Conservation (phyloP, 306 rosid genomes). For the Rosa chinensis region DNA sequence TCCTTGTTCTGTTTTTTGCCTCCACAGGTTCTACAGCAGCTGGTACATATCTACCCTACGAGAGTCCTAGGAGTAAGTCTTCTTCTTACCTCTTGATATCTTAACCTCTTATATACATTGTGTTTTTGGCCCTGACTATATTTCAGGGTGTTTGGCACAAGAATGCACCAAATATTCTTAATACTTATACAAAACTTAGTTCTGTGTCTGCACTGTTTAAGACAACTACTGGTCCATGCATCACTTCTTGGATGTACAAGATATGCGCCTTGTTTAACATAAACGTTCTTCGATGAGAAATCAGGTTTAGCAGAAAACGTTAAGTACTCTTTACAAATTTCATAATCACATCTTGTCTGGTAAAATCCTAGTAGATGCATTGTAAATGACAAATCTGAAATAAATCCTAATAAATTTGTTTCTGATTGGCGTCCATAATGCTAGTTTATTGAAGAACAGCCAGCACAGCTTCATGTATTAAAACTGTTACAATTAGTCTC, state of each 20-base stretch:
- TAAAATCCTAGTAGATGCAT: constrained; percentile 7
- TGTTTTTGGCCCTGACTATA: constrained; percentile 5
- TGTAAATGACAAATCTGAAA: neutral
- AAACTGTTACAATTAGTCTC: constrained; percentile 14
- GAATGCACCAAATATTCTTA: constrained; percentile 14
- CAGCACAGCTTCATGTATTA: neutral
- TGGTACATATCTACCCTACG: constrained; percentile 71
- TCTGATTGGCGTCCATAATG: neutral
- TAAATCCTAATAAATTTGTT: neutral
- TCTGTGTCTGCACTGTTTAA: constrained; percentile 1
- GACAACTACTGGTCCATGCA: neutral
- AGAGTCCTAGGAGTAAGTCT: constrained; percentile 59
- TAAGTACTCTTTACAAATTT: neutral
- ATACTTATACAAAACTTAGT: neutral
- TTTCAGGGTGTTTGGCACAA: constrained; percentile 2
- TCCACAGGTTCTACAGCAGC: constrained; percentile 66
- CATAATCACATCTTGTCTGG: neutral
- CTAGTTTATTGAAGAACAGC: neutral
- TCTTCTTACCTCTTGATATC: constrained; percentile 23
- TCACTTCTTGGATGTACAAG: neutral
- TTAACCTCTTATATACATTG: neutral
- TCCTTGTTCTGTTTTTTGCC: constrained; percentile 11
- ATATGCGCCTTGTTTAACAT: neutral
- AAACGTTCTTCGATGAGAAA: neutral
- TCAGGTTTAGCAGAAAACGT: constrained; percentile 1